phyloP scores from a whole-genome alignment of 495 filamentous ascomycete species.

The Daldinia decipiens region DNA sequence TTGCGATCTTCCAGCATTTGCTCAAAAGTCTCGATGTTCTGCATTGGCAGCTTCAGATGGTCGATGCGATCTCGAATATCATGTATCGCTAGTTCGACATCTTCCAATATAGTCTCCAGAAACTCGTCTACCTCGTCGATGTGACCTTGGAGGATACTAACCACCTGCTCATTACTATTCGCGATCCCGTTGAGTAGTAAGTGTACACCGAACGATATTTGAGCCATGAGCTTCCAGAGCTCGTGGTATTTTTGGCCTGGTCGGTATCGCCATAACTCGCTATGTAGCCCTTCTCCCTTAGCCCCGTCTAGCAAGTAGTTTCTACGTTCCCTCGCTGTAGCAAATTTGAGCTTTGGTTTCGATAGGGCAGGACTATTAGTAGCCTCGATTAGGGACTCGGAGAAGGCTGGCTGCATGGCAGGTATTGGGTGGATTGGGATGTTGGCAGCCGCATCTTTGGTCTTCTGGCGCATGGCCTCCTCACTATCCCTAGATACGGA shows the following conservation, averaged over 20 bases:
- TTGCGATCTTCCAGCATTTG: slow-evolving; percentile 84
- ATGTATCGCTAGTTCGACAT: slow-evolving; percentile 80
- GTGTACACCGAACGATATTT: slow-evolving; percentile 94
- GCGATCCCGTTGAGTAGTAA: slow-evolving; percentile 85
- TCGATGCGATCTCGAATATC: slow-evolving; percentile 80
- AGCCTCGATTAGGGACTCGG: slow-evolving; percentile 87
- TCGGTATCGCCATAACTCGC: slow-evolving; percentile 77
- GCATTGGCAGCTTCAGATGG: slow-evolving; percentile 82
- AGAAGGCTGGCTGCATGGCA: slow-evolving; percentile 89
- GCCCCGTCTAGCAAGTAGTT: slow-evolving; percentile 73
- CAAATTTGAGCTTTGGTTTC: slow-evolving; percentile 65
- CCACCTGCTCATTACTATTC: slow-evolving; percentile 85
- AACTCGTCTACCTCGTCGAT: slow-evolving; percentile 95
- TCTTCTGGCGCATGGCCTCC: slow-evolving; percentile 45
- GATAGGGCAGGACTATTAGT: slow-evolving; percentile 56
- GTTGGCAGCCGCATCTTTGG: slow-evolving; percentile 45
- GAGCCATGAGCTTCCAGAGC: slow-evolving; percentile 87
- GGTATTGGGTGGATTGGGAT: slow-evolving; percentile 79
- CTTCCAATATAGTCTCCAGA: slow-evolving; percentile 82
- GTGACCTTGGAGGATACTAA: slow-evolving; percentile 89
- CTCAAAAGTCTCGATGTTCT: slow-evolving; percentile 86
- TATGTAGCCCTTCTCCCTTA: slow-evolving; percentile 67
- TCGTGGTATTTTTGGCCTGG: slow-evolving; percentile 77
- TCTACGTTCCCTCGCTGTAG: slow-evolving; percentile 72
- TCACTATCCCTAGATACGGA: slow-evolving; percentile 29